Evolutionary conservation across 2,329 filamentous ascomycete genomes (phyloP), one percentile per base, ranked within the genome.

Genomic region (Spiromastix sp.): DNA sequence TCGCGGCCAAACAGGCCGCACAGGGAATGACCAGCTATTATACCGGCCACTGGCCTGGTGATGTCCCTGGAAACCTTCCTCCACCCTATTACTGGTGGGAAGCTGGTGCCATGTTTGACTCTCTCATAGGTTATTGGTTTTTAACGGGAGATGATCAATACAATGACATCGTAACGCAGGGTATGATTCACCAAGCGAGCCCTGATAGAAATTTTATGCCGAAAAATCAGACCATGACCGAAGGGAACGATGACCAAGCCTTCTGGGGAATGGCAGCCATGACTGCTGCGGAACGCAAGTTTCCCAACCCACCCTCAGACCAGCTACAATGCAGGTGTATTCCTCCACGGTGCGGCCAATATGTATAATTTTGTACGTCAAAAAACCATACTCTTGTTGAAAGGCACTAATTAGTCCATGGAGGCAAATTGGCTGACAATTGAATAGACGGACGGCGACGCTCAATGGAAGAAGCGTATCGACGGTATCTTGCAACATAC

Each of bases 51-150:
- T 27, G 47, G 5, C 48, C 48, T 1, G 56, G 55, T 16, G 39
- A 51, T 30, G 34, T 47, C 4, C 53, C 54, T 7, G 56, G 55
- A 9, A 48, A 52, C 21, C 42, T 60, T 4, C 55, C 53, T 2
- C 40, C 41, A n/a, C 54, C 55, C 2, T 58, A 56, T 41, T 57
- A 51, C 42, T 60, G 56, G 56, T 59, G 56, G 56, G 54, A 57
- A 40, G 52, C 51, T 2, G 55, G 54, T 9, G 55, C 54, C 13
- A 55, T 59, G 46, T 59, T 56, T 26, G 51, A 48, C 39, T 67
- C 79, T 2, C 63, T 91, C 42, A 68, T 93, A 35, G 82, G 91
- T 49, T 91, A 91, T 56, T 93, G 83, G 82, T 82, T 79, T 52
- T 84, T 85, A 54, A 89, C 83, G 0, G 78, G 77, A 13, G 82